phyloP scores from a whole-genome alignment of 202 grass and related monocot genomes.

The Eragrostis tef region DNA sequence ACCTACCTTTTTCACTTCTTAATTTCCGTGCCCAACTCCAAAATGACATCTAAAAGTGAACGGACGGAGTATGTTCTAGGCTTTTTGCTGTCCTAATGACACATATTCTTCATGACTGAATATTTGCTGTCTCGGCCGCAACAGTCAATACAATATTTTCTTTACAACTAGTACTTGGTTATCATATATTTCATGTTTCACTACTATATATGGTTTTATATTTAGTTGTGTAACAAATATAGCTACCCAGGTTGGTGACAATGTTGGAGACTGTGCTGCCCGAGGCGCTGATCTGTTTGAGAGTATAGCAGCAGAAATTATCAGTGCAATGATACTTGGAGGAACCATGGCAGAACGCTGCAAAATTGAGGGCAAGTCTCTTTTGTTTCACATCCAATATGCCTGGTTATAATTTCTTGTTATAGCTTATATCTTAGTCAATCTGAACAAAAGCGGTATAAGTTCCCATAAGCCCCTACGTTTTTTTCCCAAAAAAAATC shows the following conservation, averaged over 20 bases:
- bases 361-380: constrained; percentile 91
- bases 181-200: constrained; percentile 34
- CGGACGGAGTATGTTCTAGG: no score
- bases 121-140: constrained; percentile 24
- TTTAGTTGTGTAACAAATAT: constrained; percentile 19
- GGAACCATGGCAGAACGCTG: constrained; percentile 95
- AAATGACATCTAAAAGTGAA: no score
- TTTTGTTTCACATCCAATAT: constrained; percentile 13
- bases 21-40: no score
- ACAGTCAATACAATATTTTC: constrained; percentile 29
- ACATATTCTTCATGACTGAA: not conserved
- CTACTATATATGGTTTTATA: constrained; percentile 27
- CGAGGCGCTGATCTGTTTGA: constrained; percentile 98
- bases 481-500: no score
- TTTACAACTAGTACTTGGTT: constrained; percentile 27
- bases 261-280: constrained; percentile 98
- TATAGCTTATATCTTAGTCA: constrained; percentile 7
- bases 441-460: constrained; percentile 5
- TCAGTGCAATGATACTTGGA: constrained; percentile 99
- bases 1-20: no score
- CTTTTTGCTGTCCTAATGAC: not conserved
- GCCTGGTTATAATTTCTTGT: constrained; percentile 27
- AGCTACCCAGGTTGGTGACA: constrained; percentile 85
- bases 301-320: constrained; percentile 99
- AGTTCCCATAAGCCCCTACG: no score